Base-by-base conservation (phyloP, 352 stramenopile genomes). In the Pythium scleroteichum region DNA sequence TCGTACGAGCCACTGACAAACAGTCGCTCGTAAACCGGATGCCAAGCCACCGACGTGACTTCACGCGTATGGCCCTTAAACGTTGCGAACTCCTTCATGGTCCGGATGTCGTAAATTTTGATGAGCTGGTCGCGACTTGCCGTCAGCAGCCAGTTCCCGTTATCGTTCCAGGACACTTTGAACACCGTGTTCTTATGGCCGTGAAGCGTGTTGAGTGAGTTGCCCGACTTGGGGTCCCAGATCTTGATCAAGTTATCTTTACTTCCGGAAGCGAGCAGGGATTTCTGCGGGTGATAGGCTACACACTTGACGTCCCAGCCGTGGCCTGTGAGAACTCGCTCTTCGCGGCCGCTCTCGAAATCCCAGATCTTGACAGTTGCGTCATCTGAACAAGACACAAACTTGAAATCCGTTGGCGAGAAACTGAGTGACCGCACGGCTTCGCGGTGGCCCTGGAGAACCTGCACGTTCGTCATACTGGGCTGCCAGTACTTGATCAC, bases 231-330 rank as follows among this genome's bases (percentile, higher is more conserved):
- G 19, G 97, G 97, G 81, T 99, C 97, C 97, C 97, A 99, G 41
- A 99, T 87, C 82, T 99, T 99, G 38, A 99, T 90, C 32, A 98
- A 73, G 72, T 99, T 98, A 63, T 99, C 96, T 69, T 99, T 98
- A 70, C 84, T 97, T 8, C 95, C 94, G 57, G 89, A 97, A 23
- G 92, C 96, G 68, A 99, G 92, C 17, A 99, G 78, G 47, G 73
- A 90, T 52, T 97, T 96, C 56, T 87, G 81, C 9, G 97, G 96
- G 67, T 99, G 97, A 89, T 98, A 99, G 57, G 97, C 89, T 10
- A 97, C 91, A 56, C 87, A 95, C 77, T 99, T 99, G 59, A 99
- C 96, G 70, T 99, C 97, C 94, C 95, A 99, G 35, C 96, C 96
- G 73, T 99, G 97, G 33, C 96, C 97, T 56, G 96, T 97, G 20